phyloP scores from a whole-genome alignment of 2,329 filamentous ascomycete genomes.

The Ambrosiella beaveri region DNA sequence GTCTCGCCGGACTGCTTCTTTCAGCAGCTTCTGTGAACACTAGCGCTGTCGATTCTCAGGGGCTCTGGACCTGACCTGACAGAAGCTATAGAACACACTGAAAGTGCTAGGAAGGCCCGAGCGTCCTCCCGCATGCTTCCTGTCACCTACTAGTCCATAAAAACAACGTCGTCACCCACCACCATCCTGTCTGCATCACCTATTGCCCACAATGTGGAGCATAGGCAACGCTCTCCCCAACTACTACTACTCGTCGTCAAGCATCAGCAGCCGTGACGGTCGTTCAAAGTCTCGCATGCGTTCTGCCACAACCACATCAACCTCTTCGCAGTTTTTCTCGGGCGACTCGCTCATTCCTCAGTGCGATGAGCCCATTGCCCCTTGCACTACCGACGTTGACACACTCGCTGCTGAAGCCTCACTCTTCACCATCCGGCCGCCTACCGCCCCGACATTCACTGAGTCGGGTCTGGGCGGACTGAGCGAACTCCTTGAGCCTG shows the following conservation, averaged over 20 bases:
- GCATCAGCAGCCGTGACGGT: conserved; percentile 8
- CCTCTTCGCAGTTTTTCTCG: neutral
- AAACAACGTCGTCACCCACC: neutral
- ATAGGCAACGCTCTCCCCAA: conserved; percentile 10
- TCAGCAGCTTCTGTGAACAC: neutral
- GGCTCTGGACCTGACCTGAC: neutral
- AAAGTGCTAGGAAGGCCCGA: neutral
- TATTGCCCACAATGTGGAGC: conserved; percentile 11
- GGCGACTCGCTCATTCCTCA: conserved; percentile 7
- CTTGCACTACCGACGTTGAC: neutral
- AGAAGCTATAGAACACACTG: neutral
- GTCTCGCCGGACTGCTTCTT: neutral
- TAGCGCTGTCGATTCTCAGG: neutral
- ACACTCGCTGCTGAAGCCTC: neutral
- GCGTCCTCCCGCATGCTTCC: neutral
- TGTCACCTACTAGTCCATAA: neutral
- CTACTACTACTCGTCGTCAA: conserved; percentile 8
- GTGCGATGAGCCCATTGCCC: conserved; percentile 6
- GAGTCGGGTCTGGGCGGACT: conserved; percentile 13
- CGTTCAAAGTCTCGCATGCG: conserved; percentile 10
- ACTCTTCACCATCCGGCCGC: conserved; percentile 4
- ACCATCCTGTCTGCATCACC: neutral
- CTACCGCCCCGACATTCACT: conserved; percentile 7
- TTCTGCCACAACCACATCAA: conserved; percentile 6
- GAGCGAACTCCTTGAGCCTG: conserved; percentile 35